Evolutionary conservation across 2,329 filamentous ascomycete species (phyloP), one percentile per base, ranked within the genome.

Genomic region (Diaporthe sp.): DNA sequence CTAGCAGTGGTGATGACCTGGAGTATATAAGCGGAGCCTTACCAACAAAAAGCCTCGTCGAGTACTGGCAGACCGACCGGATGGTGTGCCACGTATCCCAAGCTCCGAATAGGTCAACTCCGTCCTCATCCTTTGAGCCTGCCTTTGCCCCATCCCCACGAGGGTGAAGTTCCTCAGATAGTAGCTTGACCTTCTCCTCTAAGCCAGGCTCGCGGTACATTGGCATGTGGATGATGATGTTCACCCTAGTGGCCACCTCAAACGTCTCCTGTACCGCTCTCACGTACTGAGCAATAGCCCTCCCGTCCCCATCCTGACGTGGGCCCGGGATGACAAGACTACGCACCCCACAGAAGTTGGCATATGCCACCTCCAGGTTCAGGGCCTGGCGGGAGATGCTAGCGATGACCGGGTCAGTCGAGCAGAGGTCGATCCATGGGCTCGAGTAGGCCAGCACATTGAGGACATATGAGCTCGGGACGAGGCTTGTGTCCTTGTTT

Each of bases 61-160:
- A 93, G 84, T 99, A 98, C 84, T 92, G 93, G 89, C 95, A 98
- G 73, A 95, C 87, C 70, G 92, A 93, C 70, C 97, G 90, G 79
- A 99, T 93, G 30, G 93, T 88, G 82, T 99, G 93, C 97, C 97
- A 99, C 1, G 94, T 93, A 83, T 98, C 96, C 97, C 97, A 99
- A 3, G 92, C 89, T 70, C 92, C 92, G 82, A 94, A 97, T 0
- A 94, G 83, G 79, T 96, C 93, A 75, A 92, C 85, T 30, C 91
- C 88, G 30, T 91, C 88, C 17, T 83, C 80, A 1, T 82, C 75
- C 35, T 61, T 25, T 9, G 39, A 7, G 19, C 13, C 44, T 44
- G 22, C 32, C 15, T 42, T 30, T 13, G 79, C 75, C 6, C 78
- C 78, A 22, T 75, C 75, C 35, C 82, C 81, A 51, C 86, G 82